These are phyloP conservation scores for Escallonia herrerae DNA, from an alignment of 129 eudicot species.

Conservation along the genomic window DNA sequence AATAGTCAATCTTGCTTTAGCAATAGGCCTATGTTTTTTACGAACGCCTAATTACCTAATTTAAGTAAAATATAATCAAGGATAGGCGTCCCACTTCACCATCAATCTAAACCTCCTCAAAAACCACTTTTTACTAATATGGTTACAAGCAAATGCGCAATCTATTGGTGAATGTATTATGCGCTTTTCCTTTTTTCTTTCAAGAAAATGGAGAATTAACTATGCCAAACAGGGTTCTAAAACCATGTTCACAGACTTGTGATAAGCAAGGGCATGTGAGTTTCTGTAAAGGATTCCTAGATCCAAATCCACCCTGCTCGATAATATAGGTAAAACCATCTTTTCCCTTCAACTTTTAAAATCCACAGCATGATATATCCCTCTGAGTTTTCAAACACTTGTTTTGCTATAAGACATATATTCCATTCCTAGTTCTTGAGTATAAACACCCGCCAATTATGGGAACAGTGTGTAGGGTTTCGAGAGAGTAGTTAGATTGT, in stretches of 20 bases:
- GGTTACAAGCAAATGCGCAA: no score
- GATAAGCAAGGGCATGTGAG: slow-evolving; percentile 22
- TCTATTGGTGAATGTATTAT: no score
- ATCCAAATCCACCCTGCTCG: slow-evolving; percentile 7
- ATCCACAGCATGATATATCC: background rate
- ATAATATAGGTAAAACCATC: no score
- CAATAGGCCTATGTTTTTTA: no score
- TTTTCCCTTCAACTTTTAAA: background rate
- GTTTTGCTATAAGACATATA: slow-evolving; percentile 10
- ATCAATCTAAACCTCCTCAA: no score
- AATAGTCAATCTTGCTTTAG: no score
- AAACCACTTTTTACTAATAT: no score
- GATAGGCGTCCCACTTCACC: no score
- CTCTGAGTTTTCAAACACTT: slow-evolving; percentile 1
- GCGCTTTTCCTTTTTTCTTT: no score
- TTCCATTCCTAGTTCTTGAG: slow-evolving; percentile 23
- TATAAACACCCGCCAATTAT: background rate
- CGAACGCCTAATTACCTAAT: no score
- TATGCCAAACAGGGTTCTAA: background rate
- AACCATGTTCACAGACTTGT: slow-evolving; percentile 19
- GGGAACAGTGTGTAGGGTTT: background rate
- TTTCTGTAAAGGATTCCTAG: slow-evolving; percentile 17
- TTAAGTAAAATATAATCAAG: no score
- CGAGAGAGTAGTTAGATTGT: background rate
- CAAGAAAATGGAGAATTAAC: background rate